A percentile compares a stretch with the other conserved stretches of the same genome.
Conservation (phyloP, 139 green algal species). For the Chlamydomonas sp. region DNA sequence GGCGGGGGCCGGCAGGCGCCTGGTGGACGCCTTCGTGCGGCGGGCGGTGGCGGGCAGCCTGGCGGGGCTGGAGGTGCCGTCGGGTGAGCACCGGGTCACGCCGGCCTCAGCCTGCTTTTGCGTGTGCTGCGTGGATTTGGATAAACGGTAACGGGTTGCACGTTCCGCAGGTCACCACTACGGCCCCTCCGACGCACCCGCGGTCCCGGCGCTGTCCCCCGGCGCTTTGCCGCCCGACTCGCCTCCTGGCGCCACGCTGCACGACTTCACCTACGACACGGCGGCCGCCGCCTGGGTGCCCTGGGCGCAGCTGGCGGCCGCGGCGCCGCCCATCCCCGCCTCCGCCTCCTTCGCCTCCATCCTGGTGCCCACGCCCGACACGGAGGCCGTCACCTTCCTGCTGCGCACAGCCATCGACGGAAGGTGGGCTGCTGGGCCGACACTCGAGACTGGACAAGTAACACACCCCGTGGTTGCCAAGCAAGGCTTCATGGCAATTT, state of each 20-base stretch:
- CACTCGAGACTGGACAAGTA: not conserved
- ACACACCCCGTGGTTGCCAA: too few relatives aligned
- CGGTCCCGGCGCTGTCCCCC: conserved; percentile 19
- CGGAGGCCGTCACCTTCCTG: conserved; percentile 47
- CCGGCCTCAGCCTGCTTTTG: too few relatives aligned
- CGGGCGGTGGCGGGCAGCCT: conserved; percentile 31
- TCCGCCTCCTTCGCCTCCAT: conserved; percentile 62
- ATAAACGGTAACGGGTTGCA: not conserved
- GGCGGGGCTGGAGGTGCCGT: conserved; percentile 43
- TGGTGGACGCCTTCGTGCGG: conserved; percentile 60
- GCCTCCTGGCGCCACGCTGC: conserved; percentile 20
- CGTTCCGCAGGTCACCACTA: conserved; percentile 25
- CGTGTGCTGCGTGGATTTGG: too few relatives aligned
- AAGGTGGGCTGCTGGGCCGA: not conserved
- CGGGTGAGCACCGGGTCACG: conserved; percentile 14
- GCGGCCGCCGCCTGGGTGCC: conserved; percentile 27
- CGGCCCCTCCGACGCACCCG: conserved; percentile 20
- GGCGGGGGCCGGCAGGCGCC: conserved; percentile 31
- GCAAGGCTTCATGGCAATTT: too few relatives aligned
- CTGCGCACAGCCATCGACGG: conserved; percentile 29
- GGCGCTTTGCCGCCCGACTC: conserved; percentile 23
- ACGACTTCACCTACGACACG: conserved; percentile 73
- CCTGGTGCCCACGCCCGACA: conserved; percentile 83
- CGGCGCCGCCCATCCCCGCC: conserved; percentile 17
- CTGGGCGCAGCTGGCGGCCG: conserved; percentile 35